A percentile compares a stretch with the other conserved stretches of the same genome.
Conservation (phyloP, 78 protist species). For the Tieghemostelium lacteum region DNA sequence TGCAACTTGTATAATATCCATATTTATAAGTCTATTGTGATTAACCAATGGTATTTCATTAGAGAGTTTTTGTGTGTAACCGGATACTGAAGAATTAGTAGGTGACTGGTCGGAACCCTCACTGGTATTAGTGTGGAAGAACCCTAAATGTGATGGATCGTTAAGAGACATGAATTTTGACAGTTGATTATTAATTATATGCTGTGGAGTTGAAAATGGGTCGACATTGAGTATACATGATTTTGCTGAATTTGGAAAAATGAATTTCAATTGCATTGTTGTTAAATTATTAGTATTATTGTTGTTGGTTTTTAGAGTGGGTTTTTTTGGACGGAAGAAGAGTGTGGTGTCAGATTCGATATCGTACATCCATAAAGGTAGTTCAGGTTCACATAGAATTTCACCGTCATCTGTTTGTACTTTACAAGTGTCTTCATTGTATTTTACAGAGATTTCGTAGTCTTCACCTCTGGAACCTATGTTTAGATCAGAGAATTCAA, state of each 20-base stretch:
- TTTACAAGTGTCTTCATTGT: not conserved
- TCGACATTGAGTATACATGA: constrained; percentile 32
- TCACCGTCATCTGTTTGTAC: not conserved
- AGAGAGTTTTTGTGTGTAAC: not conserved
- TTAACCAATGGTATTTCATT: constrained; percentile 6
- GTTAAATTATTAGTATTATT: not conserved
- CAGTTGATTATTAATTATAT: constrained; percentile 18
- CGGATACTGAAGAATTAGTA: not conserved
- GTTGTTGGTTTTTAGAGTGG: not conserved
- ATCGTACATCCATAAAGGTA: constrained; percentile 73
- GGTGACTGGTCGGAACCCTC: not conserved
- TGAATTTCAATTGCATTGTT: too few relatives aligned
- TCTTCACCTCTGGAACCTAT: not conserved
- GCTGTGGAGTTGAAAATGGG: constrained; percentile 21
- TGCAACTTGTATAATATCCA: constrained; percentile 54
- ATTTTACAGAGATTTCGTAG: constrained; percentile 29
- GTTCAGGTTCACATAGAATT: constrained; percentile 36
- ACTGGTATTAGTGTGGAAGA: constrained; percentile 18
- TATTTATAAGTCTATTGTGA: constrained; percentile 49
- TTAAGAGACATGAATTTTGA: constrained; percentile 3
- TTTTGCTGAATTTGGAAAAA: not conserved
- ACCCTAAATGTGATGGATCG: constrained; percentile 48
- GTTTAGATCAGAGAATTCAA: constrained; percentile 1
- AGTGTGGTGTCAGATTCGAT: constrained; percentile 24
- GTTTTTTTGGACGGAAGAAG: not conserved